A percentile compares a stretch with the other conserved stretches of the same genome.
phyloP scores from a whole-genome alignment of 2,329 filamentous ascomycete species.

The Pyricularia sp. region DNA sequence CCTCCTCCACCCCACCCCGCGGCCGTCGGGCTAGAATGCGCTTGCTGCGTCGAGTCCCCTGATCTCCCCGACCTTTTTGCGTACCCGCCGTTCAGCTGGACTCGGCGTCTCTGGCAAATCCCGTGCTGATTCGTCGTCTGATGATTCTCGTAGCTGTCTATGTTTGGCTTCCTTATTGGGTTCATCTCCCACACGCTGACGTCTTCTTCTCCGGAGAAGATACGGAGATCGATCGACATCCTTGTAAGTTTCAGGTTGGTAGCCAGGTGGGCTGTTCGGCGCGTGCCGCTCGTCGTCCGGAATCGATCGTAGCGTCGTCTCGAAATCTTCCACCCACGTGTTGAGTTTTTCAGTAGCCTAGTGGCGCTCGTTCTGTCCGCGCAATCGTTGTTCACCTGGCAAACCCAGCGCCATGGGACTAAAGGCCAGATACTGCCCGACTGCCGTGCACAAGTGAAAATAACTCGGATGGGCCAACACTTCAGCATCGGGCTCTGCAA shows the following conservation, averaged over 20 bases:
- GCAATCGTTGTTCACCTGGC: not conserved
- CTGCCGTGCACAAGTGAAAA: conserved; percentile 12
- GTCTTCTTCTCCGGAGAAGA: too few relatives aligned
- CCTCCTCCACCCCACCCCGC: not conserved
- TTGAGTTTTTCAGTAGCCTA: too few relatives aligned
- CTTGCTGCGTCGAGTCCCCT: not conserved
- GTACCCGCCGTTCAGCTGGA: not conserved
- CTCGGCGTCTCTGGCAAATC: not conserved
- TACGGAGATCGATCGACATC: too few relatives aligned
- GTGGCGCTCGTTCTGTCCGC: too few relatives aligned
- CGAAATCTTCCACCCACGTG: too few relatives aligned
- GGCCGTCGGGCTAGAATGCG: not conserved
- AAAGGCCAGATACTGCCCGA: conserved; percentile 18
- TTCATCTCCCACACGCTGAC: too few relatives aligned
- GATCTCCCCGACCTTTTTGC: not conserved
- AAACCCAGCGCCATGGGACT: too few relatives aligned
- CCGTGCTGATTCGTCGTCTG: not conserved
- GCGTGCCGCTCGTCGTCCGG: too few relatives aligned
- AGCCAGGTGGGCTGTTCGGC: too few relatives aligned
- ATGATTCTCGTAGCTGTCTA: not conserved
- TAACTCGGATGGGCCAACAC: conserved; percentile 4
- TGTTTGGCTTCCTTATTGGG: too few relatives aligned
- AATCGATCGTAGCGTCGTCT: too few relatives aligned
- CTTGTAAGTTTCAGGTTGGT: too few relatives aligned
- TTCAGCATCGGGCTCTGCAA: not conserved